Percentiles rank a stretch among this genome's conserved stretches.
Evolutionary conservation across 202 grass and related monocot genomes (phyloP).

Genomic region (Saccharum hybrid): DNA sequence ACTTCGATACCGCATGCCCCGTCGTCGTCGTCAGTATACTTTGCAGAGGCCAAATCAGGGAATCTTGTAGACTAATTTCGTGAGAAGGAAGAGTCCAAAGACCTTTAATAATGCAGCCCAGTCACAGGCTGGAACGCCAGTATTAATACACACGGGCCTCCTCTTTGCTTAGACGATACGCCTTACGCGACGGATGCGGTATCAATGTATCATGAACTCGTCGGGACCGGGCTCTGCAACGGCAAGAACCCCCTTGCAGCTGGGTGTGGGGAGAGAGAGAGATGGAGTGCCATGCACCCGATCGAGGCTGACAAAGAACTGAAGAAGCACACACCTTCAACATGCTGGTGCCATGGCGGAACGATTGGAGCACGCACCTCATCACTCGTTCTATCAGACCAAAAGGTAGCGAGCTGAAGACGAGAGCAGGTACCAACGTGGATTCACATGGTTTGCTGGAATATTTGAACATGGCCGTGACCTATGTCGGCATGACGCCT

Average conservation of each 20-base stretch:
- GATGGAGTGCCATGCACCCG: not conserved
- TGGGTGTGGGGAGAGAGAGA: not conserved
- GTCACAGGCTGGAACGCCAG: not conserved
- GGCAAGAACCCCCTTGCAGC: not conserved
- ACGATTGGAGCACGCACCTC: too few species aligned
- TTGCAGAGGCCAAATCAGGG: too few species aligned
- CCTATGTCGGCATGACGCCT: not conserved
- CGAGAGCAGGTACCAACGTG: not conserved
- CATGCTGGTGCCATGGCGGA: not conserved
- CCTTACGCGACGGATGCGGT: slow-evolving; percentile 12
- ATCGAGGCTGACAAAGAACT: not conserved
- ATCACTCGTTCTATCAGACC: too few species aligned
- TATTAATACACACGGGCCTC: not conserved
- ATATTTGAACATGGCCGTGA: not conserved
- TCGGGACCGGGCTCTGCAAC: not conserved
- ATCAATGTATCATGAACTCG: not conserved
- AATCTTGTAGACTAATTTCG: too few species aligned
- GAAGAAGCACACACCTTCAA: not conserved
- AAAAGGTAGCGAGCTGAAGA: not conserved
- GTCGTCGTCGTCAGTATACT: too few species aligned
- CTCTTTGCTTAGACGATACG: slow-evolving; percentile 37
- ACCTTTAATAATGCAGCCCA: too few species aligned
- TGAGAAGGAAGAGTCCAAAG: too few species aligned
- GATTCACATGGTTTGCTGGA: not conserved
- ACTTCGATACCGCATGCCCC: too few species aligned